These are phyloP conservation scores for Blastocystis sp. DNA, from an alignment of 352 stramenopile species.

Conservation along the genomic window DNA sequence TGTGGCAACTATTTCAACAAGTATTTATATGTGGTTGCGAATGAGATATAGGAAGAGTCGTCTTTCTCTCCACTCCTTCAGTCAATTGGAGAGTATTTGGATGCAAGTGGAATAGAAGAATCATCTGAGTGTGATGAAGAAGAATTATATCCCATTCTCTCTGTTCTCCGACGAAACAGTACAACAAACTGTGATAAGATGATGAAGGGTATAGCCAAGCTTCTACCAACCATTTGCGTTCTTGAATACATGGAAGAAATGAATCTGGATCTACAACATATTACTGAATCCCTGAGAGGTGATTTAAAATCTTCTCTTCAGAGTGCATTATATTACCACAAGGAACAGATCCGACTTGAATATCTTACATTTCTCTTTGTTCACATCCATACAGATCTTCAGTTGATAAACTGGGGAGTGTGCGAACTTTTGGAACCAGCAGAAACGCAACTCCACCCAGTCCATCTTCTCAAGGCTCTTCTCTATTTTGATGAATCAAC, in stretches of 20 bases:
- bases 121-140: not conserved
- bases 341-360: not conserved
- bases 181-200: too few species aligned
- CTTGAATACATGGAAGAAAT: not conserved
- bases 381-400: not conserved
- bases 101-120: not conserved
- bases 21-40: not conserved
- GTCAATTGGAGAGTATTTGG: not conserved
- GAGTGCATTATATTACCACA: not conserved
- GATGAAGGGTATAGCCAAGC: not conserved
- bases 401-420: not conserved
- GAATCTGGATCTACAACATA: not conserved
- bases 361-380: not conserved
- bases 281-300: too few species aligned
- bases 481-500: not conserved
- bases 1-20: not conserved
- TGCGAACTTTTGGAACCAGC: not conserved
- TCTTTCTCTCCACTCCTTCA: not conserved
- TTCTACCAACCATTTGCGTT: not conserved
- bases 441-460: not conserved
- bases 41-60: not conserved
- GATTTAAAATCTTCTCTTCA: too few species aligned
- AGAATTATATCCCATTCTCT: not conserved
- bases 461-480: not conserved
- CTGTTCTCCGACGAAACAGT: not conserved